Conservation (phyloP, 306 rosid genomes). For the Prunus fruticosa region DNA sequence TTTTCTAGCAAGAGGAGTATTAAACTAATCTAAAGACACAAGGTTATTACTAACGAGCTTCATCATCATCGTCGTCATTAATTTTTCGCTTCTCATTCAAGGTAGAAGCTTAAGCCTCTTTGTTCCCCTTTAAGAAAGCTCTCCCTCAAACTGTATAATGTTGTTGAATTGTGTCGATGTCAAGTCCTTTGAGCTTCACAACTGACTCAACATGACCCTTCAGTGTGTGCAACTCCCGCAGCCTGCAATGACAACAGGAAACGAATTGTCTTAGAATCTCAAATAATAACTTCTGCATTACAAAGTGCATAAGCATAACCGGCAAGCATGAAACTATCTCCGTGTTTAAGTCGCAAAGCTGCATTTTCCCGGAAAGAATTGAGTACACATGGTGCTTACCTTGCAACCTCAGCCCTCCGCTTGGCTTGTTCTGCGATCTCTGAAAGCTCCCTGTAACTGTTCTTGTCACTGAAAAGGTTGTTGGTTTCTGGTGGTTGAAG, state of each 20-base stretch:
- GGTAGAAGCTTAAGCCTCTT: background rate
- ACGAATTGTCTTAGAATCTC: background rate
- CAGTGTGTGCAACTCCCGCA: constrained; percentile 79
- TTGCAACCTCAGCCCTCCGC: constrained; percentile 95
- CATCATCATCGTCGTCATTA: constrained; percentile 35
- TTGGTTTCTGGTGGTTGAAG: constrained; percentile 85
- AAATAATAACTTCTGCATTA: no score
- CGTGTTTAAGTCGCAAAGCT: no score
- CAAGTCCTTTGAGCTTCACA: constrained; percentile 97
- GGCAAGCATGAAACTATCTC: no score
- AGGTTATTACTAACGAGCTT: constrained; percentile 20
- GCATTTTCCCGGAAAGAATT: background rate
- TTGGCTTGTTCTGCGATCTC: constrained; percentile 99
- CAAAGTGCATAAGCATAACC: no score
- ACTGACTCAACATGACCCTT: constrained; percentile 98
- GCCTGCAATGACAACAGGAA: constrained; percentile 46
- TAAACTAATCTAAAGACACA: constrained; percentile 39
- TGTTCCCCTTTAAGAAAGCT: constrained; percentile 11
- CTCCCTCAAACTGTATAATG: constrained; percentile 75
- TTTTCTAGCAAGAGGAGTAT: constrained; percentile 31
- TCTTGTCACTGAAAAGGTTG: constrained; percentile 65
- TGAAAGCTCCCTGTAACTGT: constrained; percentile 79
- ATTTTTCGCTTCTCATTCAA: background rate
- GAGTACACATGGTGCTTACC: constrained; percentile 45
- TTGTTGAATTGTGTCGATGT: constrained; percentile 85